Conservation (phyloP, 2,329 filamentous ascomycete genomes). For the Elsinoe necatrix region DNA sequence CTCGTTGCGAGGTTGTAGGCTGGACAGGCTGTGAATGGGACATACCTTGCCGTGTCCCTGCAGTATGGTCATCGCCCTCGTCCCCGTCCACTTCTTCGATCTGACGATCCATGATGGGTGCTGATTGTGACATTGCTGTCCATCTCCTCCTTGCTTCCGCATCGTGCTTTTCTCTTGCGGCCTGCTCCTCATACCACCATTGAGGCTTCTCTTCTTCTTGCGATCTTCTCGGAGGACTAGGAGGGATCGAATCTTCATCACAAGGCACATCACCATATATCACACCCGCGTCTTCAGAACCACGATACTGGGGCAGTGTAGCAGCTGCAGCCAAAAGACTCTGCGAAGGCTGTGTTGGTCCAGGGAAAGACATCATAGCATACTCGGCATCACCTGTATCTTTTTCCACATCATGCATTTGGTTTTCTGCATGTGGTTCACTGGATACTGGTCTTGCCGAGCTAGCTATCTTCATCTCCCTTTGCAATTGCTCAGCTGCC, state of each 20-base stretch:
- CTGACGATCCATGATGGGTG: neutral
- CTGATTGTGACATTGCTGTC: neutral
- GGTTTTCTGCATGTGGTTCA: neutral
- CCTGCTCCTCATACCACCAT: slow-evolving; percentile 1
- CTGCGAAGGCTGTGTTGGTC: neutral
- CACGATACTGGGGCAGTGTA: neutral
- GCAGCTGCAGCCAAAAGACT: neutral
- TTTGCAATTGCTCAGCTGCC: neutral
- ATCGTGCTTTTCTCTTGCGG: neutral
- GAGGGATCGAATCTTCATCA: neutral
- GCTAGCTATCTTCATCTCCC: slow-evolving; percentile 3
- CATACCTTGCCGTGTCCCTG: no score
- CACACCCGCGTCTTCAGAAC: neutral
- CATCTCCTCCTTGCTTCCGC: neutral
- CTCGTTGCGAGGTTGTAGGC: no score
- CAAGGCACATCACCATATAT: neutral
- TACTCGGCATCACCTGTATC: slow-evolving; percentile 1
- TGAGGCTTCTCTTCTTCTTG: neutral
- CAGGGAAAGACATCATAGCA: neutral
- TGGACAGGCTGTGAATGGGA: no score
- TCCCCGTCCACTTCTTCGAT: neutral
- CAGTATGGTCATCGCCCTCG: neutral
- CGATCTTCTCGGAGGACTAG: neutral
- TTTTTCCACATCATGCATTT: neutral
- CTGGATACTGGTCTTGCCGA: neutral